Conservation (phyloP, 75 land plant genomes). For the Picea sitchensis region DNA sequence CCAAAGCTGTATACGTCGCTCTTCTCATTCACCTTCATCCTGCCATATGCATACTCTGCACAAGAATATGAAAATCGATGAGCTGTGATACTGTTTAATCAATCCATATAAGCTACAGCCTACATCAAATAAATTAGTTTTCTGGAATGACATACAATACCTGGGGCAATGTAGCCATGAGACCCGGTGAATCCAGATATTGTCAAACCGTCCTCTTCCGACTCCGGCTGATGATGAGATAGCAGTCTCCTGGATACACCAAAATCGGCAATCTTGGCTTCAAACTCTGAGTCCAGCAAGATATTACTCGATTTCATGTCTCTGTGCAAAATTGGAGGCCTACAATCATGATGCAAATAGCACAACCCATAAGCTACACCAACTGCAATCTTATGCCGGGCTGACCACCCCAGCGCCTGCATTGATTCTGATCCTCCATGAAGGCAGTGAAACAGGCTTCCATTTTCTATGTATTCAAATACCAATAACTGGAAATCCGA, state of each 20-base stretch:
- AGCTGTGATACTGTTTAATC: background rate
- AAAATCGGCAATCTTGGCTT: slow-evolving; percentile 26
- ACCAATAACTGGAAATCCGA: slow-evolving; percentile 55
- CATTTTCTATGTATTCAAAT: slow-evolving; percentile 76
- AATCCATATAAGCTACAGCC: background rate
- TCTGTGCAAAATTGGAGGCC: slow-evolving; percentile 18
- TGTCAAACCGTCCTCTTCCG: background rate
- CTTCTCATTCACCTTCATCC: slow-evolving; percentile 16
- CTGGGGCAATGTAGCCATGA: slow-evolving; percentile 36
- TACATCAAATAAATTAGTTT: background rate
- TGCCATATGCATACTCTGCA: slow-evolving; percentile 12
- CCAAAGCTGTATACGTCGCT: slow-evolving; percentile 22
- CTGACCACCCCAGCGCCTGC: background rate
- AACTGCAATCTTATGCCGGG: slow-evolving; percentile 16
- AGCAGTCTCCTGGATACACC: slow-evolving; percentile 16
- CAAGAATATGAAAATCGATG: background rate
- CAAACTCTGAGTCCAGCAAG: slow-evolving; percentile 22
- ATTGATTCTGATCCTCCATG: slow-evolving; percentile 19
- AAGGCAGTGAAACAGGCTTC: slow-evolving; percentile 69
- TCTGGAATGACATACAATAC: background rate
- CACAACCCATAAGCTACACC: slow-evolving; percentile 22
- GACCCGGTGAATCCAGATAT: slow-evolving; percentile 25
- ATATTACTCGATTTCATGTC: slow-evolving; percentile 30
- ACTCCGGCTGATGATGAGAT: background rate
- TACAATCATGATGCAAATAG: slow-evolving; percentile 26